phyloP scores from a whole-genome alignment of 2,329 filamentous ascomycete species.

The Colletotrichum filicis region DNA sequence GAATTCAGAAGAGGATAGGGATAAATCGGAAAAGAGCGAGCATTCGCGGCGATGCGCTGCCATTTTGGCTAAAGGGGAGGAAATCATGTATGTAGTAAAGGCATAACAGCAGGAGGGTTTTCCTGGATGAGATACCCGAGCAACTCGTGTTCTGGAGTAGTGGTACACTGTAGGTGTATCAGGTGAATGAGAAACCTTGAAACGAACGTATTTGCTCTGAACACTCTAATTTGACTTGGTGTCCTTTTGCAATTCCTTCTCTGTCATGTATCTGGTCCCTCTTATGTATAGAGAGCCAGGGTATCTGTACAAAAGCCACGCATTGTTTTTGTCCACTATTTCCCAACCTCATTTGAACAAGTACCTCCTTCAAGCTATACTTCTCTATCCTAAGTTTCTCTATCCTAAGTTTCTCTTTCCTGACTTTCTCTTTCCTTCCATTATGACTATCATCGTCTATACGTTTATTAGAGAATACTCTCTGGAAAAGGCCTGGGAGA shows the following conservation, averaged over 20 bases:
- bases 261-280: background rate
- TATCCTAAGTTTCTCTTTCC: too few species aligned
- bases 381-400: too few species aligned
- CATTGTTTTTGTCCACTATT: background rate
- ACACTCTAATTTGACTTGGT: background rate
- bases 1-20: background rate
- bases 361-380: too few species aligned
- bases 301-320: background rate
- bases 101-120: conserved; percentile 12
- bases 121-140: conserved; percentile 33
- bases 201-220: background rate
- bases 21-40: background rate
- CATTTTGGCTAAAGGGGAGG: background rate
- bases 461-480: too few species aligned
- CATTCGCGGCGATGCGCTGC: background rate
- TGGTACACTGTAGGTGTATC: background rate
- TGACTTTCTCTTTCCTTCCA: too few species aligned
- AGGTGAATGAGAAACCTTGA: conserved; percentile 21
- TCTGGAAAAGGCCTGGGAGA: background rate
- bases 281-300: background rate
- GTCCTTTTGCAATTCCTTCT: background rate
- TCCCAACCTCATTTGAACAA: background rate
- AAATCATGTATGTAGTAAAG: conserved; percentile 10
- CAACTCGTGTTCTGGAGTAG: conserved; percentile 24
- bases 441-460: too few species aligned